Evolutionary conservation across 2,329 filamentous ascomycete genomes (phyloP).

Genomic region (Xylogone sp.): DNA sequence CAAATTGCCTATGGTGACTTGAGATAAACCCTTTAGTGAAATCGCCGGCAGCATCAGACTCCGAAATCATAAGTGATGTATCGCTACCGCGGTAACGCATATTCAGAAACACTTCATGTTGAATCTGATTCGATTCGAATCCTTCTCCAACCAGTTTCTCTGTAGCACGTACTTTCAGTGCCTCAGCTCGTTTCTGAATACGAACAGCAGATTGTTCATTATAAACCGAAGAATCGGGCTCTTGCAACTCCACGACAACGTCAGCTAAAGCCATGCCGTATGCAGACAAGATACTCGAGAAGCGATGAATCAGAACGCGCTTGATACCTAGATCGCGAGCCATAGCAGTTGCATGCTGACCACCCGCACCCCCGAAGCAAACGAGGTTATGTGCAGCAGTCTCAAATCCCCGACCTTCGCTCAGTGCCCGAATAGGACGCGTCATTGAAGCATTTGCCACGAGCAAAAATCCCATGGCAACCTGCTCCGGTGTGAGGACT

Average conservation of each 20-base stretch:
- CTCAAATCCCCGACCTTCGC: conserved; percentile 85
- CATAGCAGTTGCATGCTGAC: conserved; percentile 83
- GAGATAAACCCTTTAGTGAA: conserved; percentile 78
- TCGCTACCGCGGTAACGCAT: conserved; percentile 87
- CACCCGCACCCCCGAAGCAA: conserved; percentile 85
- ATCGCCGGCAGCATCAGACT: conserved; percentile 54
- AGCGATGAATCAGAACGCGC: conserved; percentile 74
- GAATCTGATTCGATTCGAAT: conserved; percentile 68
- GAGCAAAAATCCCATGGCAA: conserved; percentile 60
- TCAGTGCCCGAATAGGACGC: conserved; percentile 79
- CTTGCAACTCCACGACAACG: conserved; percentile 85
- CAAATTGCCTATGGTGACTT: conserved; percentile 86
- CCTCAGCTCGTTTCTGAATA: conserved; percentile 70
- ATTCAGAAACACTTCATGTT: conserved; percentile 87
- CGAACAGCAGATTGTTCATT: no score
- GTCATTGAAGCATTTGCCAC: conserved; percentile 90
- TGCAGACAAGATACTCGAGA: conserved; percentile 81
- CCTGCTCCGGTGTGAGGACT: conserved; percentile 54
- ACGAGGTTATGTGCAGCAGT: conserved; percentile 81
- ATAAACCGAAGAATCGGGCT: conserved; percentile 60
- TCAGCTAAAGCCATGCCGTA: conserved; percentile 90
- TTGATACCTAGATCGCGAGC: conserved; percentile 59
- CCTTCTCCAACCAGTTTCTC: conserved; percentile 70
- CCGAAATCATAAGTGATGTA: conserved; percentile 81
- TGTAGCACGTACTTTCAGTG: conserved; percentile 68